Percentiles rank a stretch among this genome's conserved stretches.
These are phyloP conservation scores for Arthrobotrys entomopaga DNA, from an alignment of 2,329 filamentous ascomycete genomes.

Conservation along the genomic window DNA sequence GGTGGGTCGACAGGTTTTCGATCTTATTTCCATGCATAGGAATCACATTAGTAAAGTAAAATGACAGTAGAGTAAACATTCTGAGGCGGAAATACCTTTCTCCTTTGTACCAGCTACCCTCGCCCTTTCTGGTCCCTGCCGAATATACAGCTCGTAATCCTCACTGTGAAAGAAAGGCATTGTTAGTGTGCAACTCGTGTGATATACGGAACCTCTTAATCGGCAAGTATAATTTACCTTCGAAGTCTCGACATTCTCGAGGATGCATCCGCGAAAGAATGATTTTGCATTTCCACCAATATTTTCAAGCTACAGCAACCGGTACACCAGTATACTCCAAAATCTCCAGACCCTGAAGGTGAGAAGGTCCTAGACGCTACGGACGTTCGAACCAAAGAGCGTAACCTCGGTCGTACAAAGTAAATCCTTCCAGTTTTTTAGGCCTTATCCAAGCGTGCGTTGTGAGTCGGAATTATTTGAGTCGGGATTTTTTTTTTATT, in stretches of 20 bases:
- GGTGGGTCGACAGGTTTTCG: constrained; percentile 90
- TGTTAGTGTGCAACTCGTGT: constrained; percentile 34
- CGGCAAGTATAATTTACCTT: constrained; percentile 49
- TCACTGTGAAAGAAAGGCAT: constrained; percentile 62
- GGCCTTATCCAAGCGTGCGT: too few relatives aligned
- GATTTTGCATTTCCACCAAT: constrained; percentile 55
- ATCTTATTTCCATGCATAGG: constrained; percentile 64
- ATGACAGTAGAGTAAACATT: not conserved
- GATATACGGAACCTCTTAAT: not conserved
- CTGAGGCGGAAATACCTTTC: constrained; percentile 68
- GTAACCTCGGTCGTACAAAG: not conserved
- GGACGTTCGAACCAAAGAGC: not conserved
- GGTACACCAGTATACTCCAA: too few relatives aligned
- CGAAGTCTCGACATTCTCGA: constrained; percentile 59
- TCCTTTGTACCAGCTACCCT: constrained; percentile 78
- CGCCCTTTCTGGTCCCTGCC: constrained; percentile 75
- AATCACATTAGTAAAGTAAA: constrained; percentile 14
- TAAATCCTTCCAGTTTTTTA: not conserved
- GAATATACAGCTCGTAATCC: constrained; percentile 70
- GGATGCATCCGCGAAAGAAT: constrained; percentile 59
- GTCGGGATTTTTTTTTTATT: constrained; percentile 8
- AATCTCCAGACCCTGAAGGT: too few relatives aligned
- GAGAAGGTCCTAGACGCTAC: too few relatives aligned
- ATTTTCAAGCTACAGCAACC: constrained; percentile 3
- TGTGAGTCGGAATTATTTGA: constrained; percentile 10